A percentile compares a stretch with the other conserved stretches of the same genome.
phyloP scores from a whole-genome alignment of 768 basidiomycete species.

The Gymnopilus dilepis region DNA sequence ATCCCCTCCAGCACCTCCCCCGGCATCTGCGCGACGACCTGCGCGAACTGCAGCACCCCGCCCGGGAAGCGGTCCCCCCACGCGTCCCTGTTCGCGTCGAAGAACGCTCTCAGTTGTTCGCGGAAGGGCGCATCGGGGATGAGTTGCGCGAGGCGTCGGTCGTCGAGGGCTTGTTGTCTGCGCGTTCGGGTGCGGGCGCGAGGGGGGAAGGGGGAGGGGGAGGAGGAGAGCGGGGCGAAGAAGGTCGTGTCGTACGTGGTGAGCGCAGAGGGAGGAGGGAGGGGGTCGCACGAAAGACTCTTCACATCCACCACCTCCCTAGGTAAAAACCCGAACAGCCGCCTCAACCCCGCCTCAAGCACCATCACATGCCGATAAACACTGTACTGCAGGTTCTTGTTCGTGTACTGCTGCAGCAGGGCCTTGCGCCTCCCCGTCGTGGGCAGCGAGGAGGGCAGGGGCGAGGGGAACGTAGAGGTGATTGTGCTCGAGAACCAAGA shows the following conservation, averaged over 20 bases:
- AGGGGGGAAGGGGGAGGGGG: constrained; percentile 35
- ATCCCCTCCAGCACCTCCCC: constrained; percentile 66
- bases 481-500: constrained; percentile 76
- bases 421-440: constrained; percentile 35
- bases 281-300: constrained; percentile 81
- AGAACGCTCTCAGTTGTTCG: constrained; percentile 63
- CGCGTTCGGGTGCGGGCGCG: constrained; percentile 42
- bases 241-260: constrained; percentile 75
- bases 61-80: constrained; percentile 66
- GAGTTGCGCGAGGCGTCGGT: constrained; percentile 56
- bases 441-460: constrained; percentile 39
- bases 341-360: constrained; percentile 63
- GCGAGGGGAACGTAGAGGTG: constrained; percentile 43
- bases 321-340: constrained; percentile 76
- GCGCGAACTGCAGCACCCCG: constrained; percentile 67
- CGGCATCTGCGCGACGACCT: constrained; percentile 56
- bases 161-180: constrained; percentile 50
- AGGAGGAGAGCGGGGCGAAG: constrained; percentile 47
- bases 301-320: constrained; percentile 53
- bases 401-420: constrained; percentile 46
- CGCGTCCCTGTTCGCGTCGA: constrained; percentile 56
- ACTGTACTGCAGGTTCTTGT: constrained; percentile 49
- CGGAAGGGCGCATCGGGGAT: constrained; percentile 64
- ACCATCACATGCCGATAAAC: constrained; percentile 81
- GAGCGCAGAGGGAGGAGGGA: constrained; percentile 70